phyloP scores from a whole-genome alignment of 2,329 filamentous ascomycete species.

The Fusarium buxicola region DNA sequence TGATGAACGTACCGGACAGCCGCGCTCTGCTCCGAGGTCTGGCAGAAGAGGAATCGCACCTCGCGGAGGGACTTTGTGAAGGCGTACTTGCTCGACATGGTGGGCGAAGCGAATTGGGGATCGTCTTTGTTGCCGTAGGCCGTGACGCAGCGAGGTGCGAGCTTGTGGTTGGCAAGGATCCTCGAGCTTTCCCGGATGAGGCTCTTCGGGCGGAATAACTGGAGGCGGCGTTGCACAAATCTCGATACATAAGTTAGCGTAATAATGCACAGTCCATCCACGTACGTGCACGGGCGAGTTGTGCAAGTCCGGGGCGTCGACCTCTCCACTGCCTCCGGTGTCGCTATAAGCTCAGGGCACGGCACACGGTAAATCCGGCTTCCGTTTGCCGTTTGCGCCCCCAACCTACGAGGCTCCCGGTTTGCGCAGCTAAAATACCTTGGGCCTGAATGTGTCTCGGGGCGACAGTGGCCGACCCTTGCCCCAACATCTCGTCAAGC shows the following conservation, averaged over 20 bases:
- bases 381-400: constrained; percentile 27
- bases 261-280: constrained; percentile 21
- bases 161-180: constrained; percentile 48
- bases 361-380: constrained; percentile 39
- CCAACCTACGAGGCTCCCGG: constrained; percentile 7
- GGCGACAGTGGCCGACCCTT: constrained; percentile 35
- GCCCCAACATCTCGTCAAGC: constrained; percentile 36
- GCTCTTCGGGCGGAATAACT: constrained; percentile 39
- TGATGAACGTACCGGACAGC: constrained; percentile 77
- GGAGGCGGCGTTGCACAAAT: constrained; percentile 26
- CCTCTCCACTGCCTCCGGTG: constrained; percentile 13
- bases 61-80: constrained; percentile 92
- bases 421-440: constrained; percentile 5
- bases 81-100: constrained; percentile 92
- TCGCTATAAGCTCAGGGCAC: constrained; percentile 16
- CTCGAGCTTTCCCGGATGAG: constrained; percentile 32
- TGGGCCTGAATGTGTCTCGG: constrained; percentile 27
- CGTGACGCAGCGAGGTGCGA: constrained; percentile 19
- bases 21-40: constrained; percentile 90
- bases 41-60: constrained; percentile 97
- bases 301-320: constrained; percentile 35
- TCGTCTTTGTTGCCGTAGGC: constrained; percentile 6
- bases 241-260: too few relatives aligned
- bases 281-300: too few relatives aligned
- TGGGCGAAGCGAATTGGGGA: constrained; percentile 38